phyloP scores from a whole-genome alignment of 2,329 filamentous ascomycete genomes.

The Gliomastix tumulicola region DNA sequence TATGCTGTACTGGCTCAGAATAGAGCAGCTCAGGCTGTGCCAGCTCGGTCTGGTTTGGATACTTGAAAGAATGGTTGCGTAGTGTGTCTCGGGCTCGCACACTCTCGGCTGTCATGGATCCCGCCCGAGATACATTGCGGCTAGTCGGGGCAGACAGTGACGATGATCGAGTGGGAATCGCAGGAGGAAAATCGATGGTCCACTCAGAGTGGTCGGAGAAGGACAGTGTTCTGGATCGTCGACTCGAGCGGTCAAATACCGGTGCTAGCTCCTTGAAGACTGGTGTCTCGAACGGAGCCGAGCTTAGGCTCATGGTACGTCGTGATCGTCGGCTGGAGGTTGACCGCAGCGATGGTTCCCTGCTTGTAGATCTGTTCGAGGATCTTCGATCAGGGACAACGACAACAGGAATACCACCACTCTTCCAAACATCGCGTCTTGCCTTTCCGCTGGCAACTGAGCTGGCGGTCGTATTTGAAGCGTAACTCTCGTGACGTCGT shows the following conservation, averaged over 20 bases:
- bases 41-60: no score
- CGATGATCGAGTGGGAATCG: slow-evolving; percentile 48
- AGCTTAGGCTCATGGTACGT: slow-evolving; percentile 44
- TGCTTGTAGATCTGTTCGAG: slow-evolving; percentile 42
- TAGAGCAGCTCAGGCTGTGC: no score
- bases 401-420: slow-evolving; percentile 54
- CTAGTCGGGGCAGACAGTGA: slow-evolving; percentile 58
- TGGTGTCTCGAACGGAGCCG: slow-evolving; percentile 34
- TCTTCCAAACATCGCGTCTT: slow-evolving; percentile 52
- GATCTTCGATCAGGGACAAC: slow-evolving; percentile 53
- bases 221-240: slow-evolving; percentile 34
- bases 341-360: slow-evolving; percentile 50
- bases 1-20: no score
- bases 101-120: slow-evolving; percentile 52
- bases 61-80: no score
- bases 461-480: slow-evolving; percentile 39
- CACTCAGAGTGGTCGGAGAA: slow-evolving; percentile 43
- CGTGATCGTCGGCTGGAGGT: slow-evolving; percentile 52
- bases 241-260: slow-evolving; percentile 32
- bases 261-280: slow-evolving; percentile 32
- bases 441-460: slow-evolving; percentile 47
- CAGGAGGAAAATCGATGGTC: slow-evolving; percentile 54
- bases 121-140: slow-evolving; percentile 45
- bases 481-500: slow-evolving; percentile 35
- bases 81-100: slow-evolving; percentile 46